phyloP scores from a whole-genome alignment of 2,329 filamentous ascomycete genomes.

The Metarhizium sp. region DNA sequence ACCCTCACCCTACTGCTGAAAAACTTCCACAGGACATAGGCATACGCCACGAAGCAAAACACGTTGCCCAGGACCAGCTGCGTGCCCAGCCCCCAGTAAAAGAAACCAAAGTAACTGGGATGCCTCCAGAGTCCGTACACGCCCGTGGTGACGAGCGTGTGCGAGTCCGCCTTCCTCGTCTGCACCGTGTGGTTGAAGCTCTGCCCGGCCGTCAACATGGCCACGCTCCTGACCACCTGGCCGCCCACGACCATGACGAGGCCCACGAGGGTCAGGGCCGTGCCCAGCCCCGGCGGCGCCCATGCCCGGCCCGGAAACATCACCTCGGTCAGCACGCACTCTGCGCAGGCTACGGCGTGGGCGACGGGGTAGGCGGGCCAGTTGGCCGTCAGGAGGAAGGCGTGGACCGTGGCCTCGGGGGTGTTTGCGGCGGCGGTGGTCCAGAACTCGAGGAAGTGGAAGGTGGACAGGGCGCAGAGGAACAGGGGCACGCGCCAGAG shows the following conservation, averaged over 20 bases:
- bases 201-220: constrained; percentile 80
- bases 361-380: constrained; percentile 78
- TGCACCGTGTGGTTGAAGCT: constrained; percentile 91
- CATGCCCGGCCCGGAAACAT: constrained; percentile 42
- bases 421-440: constrained; percentile 82
- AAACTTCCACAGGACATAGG: constrained; percentile 73
- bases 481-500: constrained; percentile 60
- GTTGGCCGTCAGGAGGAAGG: constrained; percentile 79
- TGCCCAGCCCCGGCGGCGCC: constrained; percentile 34
- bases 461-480: constrained; percentile 58
- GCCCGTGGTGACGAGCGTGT: constrained; percentile 74
- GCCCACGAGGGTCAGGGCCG: constrained; percentile 44
- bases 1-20: constrained; percentile 64
- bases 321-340: constrained; percentile 55
- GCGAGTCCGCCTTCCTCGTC: constrained; percentile 54
- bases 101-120: constrained; percentile 95
- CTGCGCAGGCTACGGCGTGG: constrained; percentile 63
- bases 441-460: constrained; percentile 97
- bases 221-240: constrained; percentile 66
- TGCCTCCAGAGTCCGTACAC: constrained; percentile 72
- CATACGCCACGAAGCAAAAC: constrained; percentile 67
- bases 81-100: constrained; percentile 95
- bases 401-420: constrained; percentile 56
- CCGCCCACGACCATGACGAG: constrained; percentile 56
- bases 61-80: constrained; percentile 83